Conservation (phyloP, 495 filamentous ascomycete genomes). For the Penicillium coffeae region DNA sequence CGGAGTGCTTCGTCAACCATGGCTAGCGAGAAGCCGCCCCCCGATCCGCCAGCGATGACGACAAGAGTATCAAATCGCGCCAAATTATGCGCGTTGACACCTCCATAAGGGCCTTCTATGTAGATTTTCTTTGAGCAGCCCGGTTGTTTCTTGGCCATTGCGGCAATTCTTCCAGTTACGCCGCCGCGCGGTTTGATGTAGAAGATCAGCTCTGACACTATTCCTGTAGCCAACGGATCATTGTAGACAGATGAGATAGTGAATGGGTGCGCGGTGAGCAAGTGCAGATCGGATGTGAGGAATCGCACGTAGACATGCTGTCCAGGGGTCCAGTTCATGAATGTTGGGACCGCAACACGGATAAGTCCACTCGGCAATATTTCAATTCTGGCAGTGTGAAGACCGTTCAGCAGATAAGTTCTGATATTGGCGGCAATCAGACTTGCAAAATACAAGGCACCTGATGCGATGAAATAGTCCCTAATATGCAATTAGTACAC, state of each 20-base stretch:
- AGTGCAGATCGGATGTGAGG: constrained; percentile 34
- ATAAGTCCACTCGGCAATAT: constrained; percentile 40
- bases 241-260: constrained; percentile 43
- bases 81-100: constrained; percentile 25
- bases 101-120: constrained; percentile 51
- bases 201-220: constrained; percentile 36
- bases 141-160: constrained; percentile 26
- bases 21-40: constrained; percentile 47
- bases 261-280: constrained; percentile 48
- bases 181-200: constrained; percentile 41
- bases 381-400: constrained; percentile 41
- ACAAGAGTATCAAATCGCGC: constrained; percentile 34
- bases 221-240: constrained; percentile 12
- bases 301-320: constrained; percentile 53
- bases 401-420: constrained; percentile 43
- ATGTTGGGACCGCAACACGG: constrained; percentile 43
- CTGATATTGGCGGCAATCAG: constrained; percentile 40
- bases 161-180: constrained; percentile 38
- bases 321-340: constrained; percentile 42
- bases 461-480: constrained; percentile 60
- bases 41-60: constrained; percentile 53
- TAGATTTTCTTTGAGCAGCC: constrained; percentile 29
- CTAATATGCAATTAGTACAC: too few relatives aligned
- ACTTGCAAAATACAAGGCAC: constrained; percentile 43
- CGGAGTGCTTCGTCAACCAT: constrained; percentile 28